Base-by-base conservation (phyloP, 345 rosid species). In the Erodium maritimum region DNA sequence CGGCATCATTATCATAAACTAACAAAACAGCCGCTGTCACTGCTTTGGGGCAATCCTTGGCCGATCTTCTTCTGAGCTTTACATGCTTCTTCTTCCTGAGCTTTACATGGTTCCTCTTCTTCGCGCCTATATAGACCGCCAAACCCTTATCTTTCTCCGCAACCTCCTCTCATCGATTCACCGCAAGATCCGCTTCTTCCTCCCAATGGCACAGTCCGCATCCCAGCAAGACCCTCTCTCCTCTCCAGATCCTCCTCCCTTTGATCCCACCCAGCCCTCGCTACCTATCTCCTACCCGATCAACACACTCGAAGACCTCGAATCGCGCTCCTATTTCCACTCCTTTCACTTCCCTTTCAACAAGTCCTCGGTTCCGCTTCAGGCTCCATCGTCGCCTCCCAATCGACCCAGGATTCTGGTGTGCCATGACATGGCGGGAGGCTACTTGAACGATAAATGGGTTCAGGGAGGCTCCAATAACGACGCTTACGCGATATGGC, bases 301-400 rank as follows among this genome's bases (percentile, higher is more conserved):
- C 71, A 76, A 77, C 52, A 54, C 90, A 57, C 88, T 90, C 21
- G 65, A 80, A 55, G 88, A 81, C 17, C 79, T 90, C 1, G 55
- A 67, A 23, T 80, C 88, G 10, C 73, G 90, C 2, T 71, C 82
- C 57, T 84, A 82, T 80, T 82, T 88, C 70, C 54, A 78, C 55
- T 86, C 91, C 34, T 91, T 91, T 67, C 97, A 86, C 70, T 91
- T 73, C 82, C 85, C 81, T 17, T 91, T 79, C 29, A 88, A 86
- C 73, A 73, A 58, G 19, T 73, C 88, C 52, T 67, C 74, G 1
- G 84, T 84, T n/a, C 73, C 82, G 69, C 90, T 82, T 57, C 69
- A 61, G 18, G 58, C 34, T 55, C 42, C 65, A 21, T 25, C 65
- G 13, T 55, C 7, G 12, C 63, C 72, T 29, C 76, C 80, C 21